These are phyloP conservation scores for Trichomonascaceae sp. DNA, from an alignment of 1,139 yeast genomes.

Conservation along the genomic window DNA sequence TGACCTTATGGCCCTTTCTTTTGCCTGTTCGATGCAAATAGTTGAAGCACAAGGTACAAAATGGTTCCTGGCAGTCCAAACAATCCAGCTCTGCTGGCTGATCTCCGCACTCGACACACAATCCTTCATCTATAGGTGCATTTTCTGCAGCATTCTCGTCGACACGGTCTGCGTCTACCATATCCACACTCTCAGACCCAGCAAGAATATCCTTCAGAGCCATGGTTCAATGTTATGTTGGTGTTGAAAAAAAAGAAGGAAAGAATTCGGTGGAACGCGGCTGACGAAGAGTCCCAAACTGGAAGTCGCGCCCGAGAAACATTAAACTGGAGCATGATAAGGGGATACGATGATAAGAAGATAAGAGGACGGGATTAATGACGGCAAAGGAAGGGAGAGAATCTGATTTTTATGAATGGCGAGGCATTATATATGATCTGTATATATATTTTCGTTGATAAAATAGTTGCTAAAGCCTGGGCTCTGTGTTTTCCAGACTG, in stretches of 20 bases:
- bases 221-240: background rate
- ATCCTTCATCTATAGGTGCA: conserved; percentile 17
- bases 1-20: conserved; percentile 30
- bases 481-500: background rate
- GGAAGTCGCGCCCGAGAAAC: background rate
- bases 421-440: background rate
- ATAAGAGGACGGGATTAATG: background rate
- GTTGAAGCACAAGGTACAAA: conserved; percentile 61
- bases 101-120: conserved; percentile 64
- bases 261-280: background rate
- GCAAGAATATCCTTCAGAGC: conserved; percentile 27
- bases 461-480: background rate
- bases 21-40: conserved; percentile 63
- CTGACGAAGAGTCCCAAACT: background rate
- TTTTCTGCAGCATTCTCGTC: conserved; percentile 5
- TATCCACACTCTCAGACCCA: conserved; percentile 16
- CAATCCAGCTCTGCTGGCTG: conserved; percentile 60
- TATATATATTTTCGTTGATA: background rate
- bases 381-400: too few species aligned
- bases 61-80: conserved; percentile 53
- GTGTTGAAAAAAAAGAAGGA: background rate
- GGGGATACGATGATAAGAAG: background rate
- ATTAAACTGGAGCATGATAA: background rate
- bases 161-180: background rate
- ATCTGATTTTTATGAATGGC: too few species aligned